A percentile compares a stretch with the other conserved stretches of the same genome.
phyloP scores from a whole-genome alignment of 768 basidiomycete species.

The Tylopilus subfusipes region DNA sequence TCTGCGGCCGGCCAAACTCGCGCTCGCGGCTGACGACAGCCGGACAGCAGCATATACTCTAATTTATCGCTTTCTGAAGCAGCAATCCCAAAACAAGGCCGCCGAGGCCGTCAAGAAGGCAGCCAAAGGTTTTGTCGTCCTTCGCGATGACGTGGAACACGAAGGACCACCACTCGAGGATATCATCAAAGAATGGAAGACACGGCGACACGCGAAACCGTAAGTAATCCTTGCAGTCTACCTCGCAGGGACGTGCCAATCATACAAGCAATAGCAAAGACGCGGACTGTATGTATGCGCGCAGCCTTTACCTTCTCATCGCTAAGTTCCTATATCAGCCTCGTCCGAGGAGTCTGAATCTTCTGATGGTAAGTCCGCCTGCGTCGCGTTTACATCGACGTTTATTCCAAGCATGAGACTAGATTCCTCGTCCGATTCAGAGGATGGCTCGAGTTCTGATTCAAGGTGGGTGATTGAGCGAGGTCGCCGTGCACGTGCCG shows the following conservation, averaged over 20 bases:
- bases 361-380: slow-evolving; percentile 23
- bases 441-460: slow-evolving; percentile 24
- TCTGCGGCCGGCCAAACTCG: not conserved
- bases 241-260: not conserved
- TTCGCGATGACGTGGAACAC: slow-evolving; percentile 50
- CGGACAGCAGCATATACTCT: slow-evolving; percentile 67
- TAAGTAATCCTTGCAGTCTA: slow-evolving; percentile 16
- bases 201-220: slow-evolving; percentile 28
- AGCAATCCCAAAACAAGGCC: slow-evolving; percentile 63
- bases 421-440: slow-evolving; percentile 24
- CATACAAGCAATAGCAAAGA: slow-evolving; percentile 12
- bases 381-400: not conserved
- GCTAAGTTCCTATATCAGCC: slow-evolving; percentile 13
- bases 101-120: slow-evolving; percentile 75
- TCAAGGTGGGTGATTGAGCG: slow-evolving; percentile 19
- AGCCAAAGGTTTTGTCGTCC: slow-evolving; percentile 55
- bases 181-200: slow-evolving; percentile 66
- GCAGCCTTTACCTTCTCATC: not conserved
- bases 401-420: not conserved
- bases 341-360: slow-evolving; percentile 25
- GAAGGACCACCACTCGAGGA: slow-evolving; percentile 58
- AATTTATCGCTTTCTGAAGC: slow-evolving; percentile 68
- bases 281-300: slow-evolving; percentile 23
- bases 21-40: slow-evolving; percentile 4
- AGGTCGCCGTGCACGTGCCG: slow-evolving; percentile 2